Conservation (phyloP, 257 asterid genomes). For the Leonotis leonurus region DNA sequence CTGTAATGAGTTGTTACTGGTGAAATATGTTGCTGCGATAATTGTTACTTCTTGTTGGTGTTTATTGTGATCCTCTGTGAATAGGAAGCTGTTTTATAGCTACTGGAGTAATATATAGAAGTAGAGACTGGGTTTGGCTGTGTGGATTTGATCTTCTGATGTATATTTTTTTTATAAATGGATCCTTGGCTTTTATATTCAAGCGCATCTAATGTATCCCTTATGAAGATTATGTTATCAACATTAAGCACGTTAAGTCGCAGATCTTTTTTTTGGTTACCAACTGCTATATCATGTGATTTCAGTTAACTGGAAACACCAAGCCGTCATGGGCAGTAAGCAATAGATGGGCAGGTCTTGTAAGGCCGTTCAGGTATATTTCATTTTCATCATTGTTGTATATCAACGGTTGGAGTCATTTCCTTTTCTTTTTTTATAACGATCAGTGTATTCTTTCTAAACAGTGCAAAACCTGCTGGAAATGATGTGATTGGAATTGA, state of each 20-base stretch:
- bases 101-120: neutral
- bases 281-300: neutral
- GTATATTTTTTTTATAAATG: neutral
- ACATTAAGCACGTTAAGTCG: neutral
- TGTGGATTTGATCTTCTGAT: no score
- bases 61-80: neutral
- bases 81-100: no score
- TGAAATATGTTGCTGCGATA: no score
- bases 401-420: neutral
- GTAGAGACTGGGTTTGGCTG: no score
- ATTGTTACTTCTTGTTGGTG: neutral
- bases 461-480: conserved; percentile 67
- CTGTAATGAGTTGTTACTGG: no score
- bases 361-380: conserved; percentile 59
- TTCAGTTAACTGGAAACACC: conserved; percentile 42
- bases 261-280: neutral
- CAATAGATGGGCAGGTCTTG: conserved; percentile 48
- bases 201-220: neutral
- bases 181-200: neutral
- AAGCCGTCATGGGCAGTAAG: conserved; percentile 42
- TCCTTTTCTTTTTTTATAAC: neutral
- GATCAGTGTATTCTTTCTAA: neutral
- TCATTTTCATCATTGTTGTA: neutral
- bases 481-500: conserved; percentile 80
- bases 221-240: neutral